phyloP scores from a whole-genome alignment of 1,284 basidiomycete species.

The Malassezia restricta region DNA sequence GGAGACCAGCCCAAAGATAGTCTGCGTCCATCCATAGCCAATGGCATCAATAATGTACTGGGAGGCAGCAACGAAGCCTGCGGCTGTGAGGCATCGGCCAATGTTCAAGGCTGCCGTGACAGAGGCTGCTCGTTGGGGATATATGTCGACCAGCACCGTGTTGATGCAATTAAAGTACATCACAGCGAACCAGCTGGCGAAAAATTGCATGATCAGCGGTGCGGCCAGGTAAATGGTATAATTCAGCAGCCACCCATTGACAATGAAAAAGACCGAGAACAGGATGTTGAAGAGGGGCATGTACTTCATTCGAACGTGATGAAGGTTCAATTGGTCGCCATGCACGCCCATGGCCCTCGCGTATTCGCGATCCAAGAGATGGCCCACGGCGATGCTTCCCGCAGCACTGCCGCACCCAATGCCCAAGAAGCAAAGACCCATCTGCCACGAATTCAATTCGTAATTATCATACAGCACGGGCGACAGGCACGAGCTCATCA shows the following conservation, averaged over 20 bases:
- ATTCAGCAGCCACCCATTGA: conserved; percentile 11
- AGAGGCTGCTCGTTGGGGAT: conserved; percentile 6
- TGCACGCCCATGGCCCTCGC: background rate
- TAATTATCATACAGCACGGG: conserved; percentile 55
- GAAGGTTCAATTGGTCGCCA: conserved; percentile 3
- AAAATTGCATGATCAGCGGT: conserved; percentile 14
- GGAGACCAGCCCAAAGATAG: background rate
- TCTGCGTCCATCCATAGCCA: conserved; percentile 12
- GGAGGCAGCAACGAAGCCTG: conserved; percentile 5
- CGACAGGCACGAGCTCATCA: conserved; percentile 57
- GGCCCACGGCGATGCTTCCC: conserved; percentile 12
- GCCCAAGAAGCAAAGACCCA: conserved; percentile 61
- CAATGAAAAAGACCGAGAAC: background rate
- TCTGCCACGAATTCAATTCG: conserved; percentile 54
- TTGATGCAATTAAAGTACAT: conserved; percentile 9
- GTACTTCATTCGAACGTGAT: conserved; percentile 4
- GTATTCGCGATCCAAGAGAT: conserved; percentile 15
- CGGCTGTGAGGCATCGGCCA: conserved; percentile 9
- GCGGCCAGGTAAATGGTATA: conserved; percentile 5
- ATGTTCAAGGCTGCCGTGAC: conserved; percentile 16
- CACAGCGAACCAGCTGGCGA: background rate
- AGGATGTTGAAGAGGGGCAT: background rate
- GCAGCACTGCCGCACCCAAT: conserved; percentile 49
- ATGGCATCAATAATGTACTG: conserved; percentile 13
- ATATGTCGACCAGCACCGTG: conserved; percentile 12